Evolutionary conservation across 148 eudicot species (phyloP).

Genomic region (Mesembryanthemum crystallinum): DNA sequence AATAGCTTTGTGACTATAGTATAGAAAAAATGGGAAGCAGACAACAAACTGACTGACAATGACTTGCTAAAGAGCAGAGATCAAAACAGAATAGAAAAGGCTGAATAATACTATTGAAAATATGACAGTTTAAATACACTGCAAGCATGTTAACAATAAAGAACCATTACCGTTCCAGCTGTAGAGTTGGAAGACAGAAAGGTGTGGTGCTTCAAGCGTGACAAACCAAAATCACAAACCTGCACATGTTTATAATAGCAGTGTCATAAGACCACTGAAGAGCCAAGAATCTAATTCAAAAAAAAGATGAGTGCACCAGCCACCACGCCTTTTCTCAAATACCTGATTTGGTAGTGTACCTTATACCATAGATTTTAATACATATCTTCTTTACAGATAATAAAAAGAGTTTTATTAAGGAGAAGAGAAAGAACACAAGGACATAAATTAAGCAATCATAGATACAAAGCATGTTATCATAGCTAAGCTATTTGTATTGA

Average conservation of each 20-base stretch:
- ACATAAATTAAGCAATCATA: too few relatives aligned
- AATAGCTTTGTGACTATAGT: neutral
- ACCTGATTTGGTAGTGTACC: neutral
- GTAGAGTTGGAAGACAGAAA: slow-evolving; percentile 88
- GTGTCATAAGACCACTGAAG: neutral
- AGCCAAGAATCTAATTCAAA: neutral
- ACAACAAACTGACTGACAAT: neutral
- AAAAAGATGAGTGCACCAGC: neutral
- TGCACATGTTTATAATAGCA: slow-evolving; percentile 30
- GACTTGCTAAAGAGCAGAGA: neutral
- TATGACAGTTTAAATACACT: neutral
- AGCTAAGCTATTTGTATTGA: neutral
- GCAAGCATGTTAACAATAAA: neutral
- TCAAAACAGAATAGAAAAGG: neutral
- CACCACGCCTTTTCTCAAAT: neutral
- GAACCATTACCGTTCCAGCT: slow-evolving; percentile 86
- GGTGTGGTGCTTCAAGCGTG: slow-evolving; percentile 88
- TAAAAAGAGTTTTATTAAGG: too few relatives aligned
- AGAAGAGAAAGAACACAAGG: too few relatives aligned
- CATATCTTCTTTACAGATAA: too few relatives aligned
- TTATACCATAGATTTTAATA: too few relatives aligned
- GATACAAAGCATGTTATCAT: neutral
- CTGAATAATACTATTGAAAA: too few relatives aligned
- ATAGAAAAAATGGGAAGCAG: neutral
- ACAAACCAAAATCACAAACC: slow-evolving; percentile 98